phyloP scores from a whole-genome alignment of 352 stramenopile species.

The Phytopythium mirpurense region DNA sequence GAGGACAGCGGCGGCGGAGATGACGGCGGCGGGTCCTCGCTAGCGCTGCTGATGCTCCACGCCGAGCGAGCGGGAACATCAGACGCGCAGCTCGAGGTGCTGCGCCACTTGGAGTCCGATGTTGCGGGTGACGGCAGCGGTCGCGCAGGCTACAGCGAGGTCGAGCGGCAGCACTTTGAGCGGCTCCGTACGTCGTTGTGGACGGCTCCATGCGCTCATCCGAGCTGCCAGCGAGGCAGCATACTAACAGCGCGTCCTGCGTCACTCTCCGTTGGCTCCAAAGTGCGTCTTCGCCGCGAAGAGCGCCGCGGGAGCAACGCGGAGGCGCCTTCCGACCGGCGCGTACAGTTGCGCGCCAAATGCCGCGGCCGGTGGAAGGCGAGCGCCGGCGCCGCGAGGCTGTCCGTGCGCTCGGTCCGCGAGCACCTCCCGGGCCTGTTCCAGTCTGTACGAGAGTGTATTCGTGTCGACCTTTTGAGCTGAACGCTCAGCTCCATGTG shows the following conservation, averaged over 20 bases:
- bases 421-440: constrained; percentile 41
- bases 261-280: neutral
- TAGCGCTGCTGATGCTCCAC: constrained; percentile 28
- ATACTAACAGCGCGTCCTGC: neutral
- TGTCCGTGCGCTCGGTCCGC: constrained; percentile 32
- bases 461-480: neutral
- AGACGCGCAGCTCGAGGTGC: constrained; percentile 33
- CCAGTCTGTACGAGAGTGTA: constrained; percentile 16
- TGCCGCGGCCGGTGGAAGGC: constrained; percentile 29
- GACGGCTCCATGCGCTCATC: no score
- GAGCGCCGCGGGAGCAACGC: constrained; percentile 9
- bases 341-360: constrained; percentile 27
- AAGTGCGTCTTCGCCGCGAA: constrained; percentile 26
- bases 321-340: constrained; percentile 24
- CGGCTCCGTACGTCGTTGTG: constrained; percentile 29
- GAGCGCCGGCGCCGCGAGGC: constrained; percentile 14
- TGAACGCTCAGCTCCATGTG: no score
- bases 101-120: constrained; percentile 26
- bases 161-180: constrained; percentile 39
- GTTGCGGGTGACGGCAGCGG: constrained; percentile 13
- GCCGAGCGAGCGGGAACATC: constrained; percentile 12
- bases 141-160: constrained; percentile 17
- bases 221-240: no score
- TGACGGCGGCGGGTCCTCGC: constrained; percentile 10
- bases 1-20: constrained; percentile 2